phyloP scores from a whole-genome alignment of 306 rosid species.

The Pyrus communis region DNA sequence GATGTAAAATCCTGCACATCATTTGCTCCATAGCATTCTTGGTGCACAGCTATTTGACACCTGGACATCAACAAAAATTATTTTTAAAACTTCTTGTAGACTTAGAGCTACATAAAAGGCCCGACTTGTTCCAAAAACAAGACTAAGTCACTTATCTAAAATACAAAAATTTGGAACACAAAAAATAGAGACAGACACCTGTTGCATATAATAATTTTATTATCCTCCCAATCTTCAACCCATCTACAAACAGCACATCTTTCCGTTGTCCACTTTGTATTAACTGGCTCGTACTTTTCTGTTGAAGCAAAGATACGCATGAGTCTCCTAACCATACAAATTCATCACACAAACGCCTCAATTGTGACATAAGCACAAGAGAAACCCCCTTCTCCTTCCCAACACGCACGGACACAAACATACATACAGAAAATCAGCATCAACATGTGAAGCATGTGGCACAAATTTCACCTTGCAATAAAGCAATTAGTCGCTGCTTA shows the following conservation, averaged over 20 bases:
- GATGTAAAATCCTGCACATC: conserved; percentile 81
- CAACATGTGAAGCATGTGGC: conserved; percentile 1
- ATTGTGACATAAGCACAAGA: conserved; percentile 4
- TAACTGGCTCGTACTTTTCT: conserved; percentile 81
- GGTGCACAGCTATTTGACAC: conserved; percentile 98
- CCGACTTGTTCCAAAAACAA: conserved; percentile 1
- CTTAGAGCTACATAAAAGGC: neutral
- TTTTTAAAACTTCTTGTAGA: neutral
- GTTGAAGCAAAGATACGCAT: conserved; percentile 28
- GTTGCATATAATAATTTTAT: conserved; percentile 92
- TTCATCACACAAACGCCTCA: conserved; percentile 12
- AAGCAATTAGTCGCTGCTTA: conserved; percentile 57
- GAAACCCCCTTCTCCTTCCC: too few species aligned
- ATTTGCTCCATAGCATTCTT: conserved; percentile 94
- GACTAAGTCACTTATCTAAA: neutral
- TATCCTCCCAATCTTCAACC: conserved; percentile 98
- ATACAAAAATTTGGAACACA: neutral
- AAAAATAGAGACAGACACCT: conserved; percentile 47
- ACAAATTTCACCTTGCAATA: conserved; percentile 59
- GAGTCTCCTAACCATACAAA: conserved; percentile 8
- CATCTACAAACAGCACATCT: conserved; percentile 97
- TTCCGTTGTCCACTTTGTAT: conserved; percentile 59
- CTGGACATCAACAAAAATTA: conserved; percentile 31
- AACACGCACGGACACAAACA: neutral
- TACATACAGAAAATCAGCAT: neutral